Conservation (phyloP, 306 rosid species). For the Cucurbita pepo region DNA sequence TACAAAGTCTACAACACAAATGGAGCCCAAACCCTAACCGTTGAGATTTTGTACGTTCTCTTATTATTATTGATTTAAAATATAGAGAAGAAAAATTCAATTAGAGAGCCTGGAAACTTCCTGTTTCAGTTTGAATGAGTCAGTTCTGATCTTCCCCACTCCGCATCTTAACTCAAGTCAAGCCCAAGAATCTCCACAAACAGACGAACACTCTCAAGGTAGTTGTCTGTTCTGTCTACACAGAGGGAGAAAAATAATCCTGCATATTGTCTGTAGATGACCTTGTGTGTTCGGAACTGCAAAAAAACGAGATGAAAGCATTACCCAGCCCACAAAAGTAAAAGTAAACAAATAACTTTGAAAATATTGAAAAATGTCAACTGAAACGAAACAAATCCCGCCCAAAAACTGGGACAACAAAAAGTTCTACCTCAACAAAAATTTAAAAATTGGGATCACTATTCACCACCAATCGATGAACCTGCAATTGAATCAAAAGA, state of each 20-base stretch:
- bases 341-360: not conserved
- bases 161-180: too few species aligned
- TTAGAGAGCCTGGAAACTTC: too few species aligned
- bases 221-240: constrained; percentile 94
- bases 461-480: constrained; percentile 93
- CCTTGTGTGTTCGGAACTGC: constrained; percentile 95
- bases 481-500: constrained; percentile 27
- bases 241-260: constrained; percentile 94
- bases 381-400: not conserved
- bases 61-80: too few species aligned
- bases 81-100: too few species aligned
- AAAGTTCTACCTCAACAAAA: constrained; percentile 62
- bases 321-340: not conserved
- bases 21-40: too few species aligned
- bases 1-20: too few species aligned
- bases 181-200: constrained; percentile 90
- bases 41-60: too few species aligned
- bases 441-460: constrained; percentile 91
- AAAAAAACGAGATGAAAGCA: not conserved
- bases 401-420: not conserved
- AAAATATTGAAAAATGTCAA: not conserved
- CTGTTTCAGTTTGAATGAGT: too few species aligned
- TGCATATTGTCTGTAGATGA: constrained; percentile 89
- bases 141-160: too few species aligned
- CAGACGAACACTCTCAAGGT: constrained; percentile 86